A percentile compares a stretch with the other conserved stretches of the same genome.
Conservation (phyloP, 208 protist genomes). For the Leishmania turanica region DNA sequence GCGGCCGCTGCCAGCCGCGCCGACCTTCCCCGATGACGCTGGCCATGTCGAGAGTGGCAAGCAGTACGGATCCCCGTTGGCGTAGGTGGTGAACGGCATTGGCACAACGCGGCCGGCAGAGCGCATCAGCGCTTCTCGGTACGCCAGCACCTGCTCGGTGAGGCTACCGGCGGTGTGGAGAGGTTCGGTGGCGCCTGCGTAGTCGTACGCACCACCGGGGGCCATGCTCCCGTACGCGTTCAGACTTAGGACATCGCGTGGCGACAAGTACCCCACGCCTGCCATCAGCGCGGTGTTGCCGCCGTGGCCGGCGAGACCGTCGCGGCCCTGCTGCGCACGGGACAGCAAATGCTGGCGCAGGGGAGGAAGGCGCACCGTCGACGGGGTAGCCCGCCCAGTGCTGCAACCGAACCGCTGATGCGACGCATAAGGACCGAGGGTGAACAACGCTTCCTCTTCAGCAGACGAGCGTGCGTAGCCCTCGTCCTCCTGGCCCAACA, state of each 20-base stretch:
- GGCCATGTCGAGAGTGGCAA: slow-evolving; percentile 19
- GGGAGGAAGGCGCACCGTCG: slow-evolving; percentile 1
- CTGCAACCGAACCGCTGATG: not conserved
- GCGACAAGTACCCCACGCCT: slow-evolving; percentile 33
- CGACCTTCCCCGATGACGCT: not conserved
- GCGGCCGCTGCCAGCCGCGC: not conserved
- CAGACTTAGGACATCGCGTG: slow-evolving; percentile 53
- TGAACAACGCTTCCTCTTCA: not conserved
- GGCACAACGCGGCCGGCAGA: slow-evolving; percentile 32
- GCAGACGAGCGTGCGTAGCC: not conserved
- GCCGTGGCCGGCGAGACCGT: not conserved
- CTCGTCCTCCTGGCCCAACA: not conserved
- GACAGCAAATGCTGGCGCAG: not conserved
- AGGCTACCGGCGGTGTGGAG: not conserved
- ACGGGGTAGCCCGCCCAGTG: not conserved
- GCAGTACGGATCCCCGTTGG: slow-evolving; percentile 31
- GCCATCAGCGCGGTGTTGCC: slow-evolving; percentile 4
- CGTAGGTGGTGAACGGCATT: slow-evolving; percentile 22
- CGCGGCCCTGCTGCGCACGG: not conserved
- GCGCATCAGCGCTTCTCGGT: slow-evolving; percentile 40
- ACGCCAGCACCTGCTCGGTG: slow-evolving; percentile 35
- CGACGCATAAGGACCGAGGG: not conserved
- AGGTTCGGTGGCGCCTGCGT: slow-evolving; percentile 9
- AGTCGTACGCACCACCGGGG: slow-evolving; percentile 16
- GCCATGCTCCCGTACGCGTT: slow-evolving; percentile 40